These are phyloP conservation scores for Cladorrhinum sp. DNA, from an alignment of 2,329 filamentous ascomycete genomes.

Conservation along the genomic window DNA sequence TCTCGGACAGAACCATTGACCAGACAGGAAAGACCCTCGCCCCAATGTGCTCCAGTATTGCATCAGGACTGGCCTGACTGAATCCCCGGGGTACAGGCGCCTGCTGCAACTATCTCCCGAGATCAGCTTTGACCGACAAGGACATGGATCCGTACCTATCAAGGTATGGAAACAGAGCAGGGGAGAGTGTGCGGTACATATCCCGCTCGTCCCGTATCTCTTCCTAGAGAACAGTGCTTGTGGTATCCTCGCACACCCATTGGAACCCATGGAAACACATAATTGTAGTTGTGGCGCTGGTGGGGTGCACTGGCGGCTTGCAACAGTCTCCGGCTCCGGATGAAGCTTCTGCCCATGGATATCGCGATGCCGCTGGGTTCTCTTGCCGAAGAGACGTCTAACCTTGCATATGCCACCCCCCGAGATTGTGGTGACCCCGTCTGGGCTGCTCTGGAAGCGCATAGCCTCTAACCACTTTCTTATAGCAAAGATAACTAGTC, in stretches of 20 bases:
- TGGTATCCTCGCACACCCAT: slow-evolving; percentile 4
- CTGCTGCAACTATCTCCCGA: slow-evolving; percentile 1
- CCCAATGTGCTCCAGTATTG: slow-evolving; percentile 22
- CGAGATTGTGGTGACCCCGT: slow-evolving; percentile 34
- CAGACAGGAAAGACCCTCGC: slow-evolving; percentile 25
- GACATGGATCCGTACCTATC: not conserved
- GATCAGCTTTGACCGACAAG: slow-evolving; percentile 1
- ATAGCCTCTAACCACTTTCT: slow-evolving; percentile 29
- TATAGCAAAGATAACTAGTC: slow-evolving; percentile 36
- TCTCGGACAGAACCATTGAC: slow-evolving; percentile 23
- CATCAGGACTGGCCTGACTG: slow-evolving; percentile 23
- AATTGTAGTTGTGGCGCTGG: slow-evolving; percentile 18
- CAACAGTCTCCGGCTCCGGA: slow-evolving; percentile 25
- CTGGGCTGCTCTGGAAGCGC: slow-evolving; percentile 27
- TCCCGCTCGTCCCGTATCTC: slow-evolving; percentile 20
- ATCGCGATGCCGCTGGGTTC: slow-evolving; percentile 29
- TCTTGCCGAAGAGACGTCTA: slow-evolving; percentile 30
- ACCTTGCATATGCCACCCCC: slow-evolving; percentile 37
- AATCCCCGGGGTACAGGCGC: not conserved
- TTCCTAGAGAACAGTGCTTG: slow-evolving; percentile 9
- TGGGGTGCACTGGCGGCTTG: slow-evolving; percentile 14
- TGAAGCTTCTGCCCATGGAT: slow-evolving; percentile 18
- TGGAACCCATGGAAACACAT: slow-evolving; percentile 3
- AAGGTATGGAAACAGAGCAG: not conserved
- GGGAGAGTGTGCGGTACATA: slow-evolving; percentile 15